phyloP scores from a whole-genome alignment of 2,329 filamentous ascomycete genomes.

The Gaeumannomyces tritici region DNA sequence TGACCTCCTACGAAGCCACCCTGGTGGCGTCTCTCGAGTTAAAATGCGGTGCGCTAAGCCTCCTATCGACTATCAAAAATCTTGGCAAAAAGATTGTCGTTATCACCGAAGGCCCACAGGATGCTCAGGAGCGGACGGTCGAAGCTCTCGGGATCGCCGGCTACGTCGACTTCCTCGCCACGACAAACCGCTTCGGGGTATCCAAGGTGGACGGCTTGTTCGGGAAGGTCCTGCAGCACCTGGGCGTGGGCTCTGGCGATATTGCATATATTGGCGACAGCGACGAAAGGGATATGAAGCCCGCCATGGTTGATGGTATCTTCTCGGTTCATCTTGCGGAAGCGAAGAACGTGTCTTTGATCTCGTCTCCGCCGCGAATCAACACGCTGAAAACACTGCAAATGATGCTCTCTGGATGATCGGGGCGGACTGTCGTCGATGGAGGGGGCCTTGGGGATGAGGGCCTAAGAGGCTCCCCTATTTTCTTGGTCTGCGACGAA shows the following conservation, averaged over 20 bases:
- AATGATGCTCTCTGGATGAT: neutral
- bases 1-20: neutral
- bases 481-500: too few relatives aligned
- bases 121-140: neutral
- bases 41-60: neutral
- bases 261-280: neutral
- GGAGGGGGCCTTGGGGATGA: too few relatives aligned
- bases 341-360: neutral
- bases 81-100: neutral
- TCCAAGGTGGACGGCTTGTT: neutral
- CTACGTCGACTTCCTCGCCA: neutral
- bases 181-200: neutral
- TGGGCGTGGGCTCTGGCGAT: neutral
- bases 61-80: neutral
- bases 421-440: too few relatives aligned
- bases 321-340: neutral
- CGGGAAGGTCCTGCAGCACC: neutral
- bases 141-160: neutral
- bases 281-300: neutral
- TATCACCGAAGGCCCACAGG: neutral
- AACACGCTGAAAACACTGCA: neutral
- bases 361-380: neutral
- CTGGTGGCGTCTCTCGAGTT: neutral
- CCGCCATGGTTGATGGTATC: neutral
- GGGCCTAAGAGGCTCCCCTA: too few relatives aligned